phyloP scores from a whole-genome alignment of 169 alveolate species.

The Plasmodium vinckei region DNA sequence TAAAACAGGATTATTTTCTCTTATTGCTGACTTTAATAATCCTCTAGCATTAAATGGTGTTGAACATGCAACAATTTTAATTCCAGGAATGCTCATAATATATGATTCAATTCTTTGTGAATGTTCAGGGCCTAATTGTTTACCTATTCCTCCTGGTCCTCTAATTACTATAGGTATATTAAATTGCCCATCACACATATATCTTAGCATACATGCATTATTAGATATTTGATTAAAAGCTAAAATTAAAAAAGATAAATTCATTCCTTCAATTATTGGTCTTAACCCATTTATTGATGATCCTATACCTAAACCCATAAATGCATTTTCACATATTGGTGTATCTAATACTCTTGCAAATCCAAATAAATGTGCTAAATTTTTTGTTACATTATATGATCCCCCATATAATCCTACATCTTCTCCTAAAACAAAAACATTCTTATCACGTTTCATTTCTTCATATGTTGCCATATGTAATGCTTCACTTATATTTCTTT shows the following conservation, averaged over 20 bases:
- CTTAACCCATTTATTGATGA: conserved; percentile 88
- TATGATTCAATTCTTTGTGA: conserved; percentile 91
- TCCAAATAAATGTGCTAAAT: conserved; percentile 89
- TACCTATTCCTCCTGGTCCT: conserved; percentile 95
- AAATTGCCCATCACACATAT: conserved; percentile 90
- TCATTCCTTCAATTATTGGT: conserved; percentile 95
- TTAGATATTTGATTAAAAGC: conserved; percentile 93
- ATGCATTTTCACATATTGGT: conserved; percentile 94
- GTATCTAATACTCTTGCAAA: conserved; percentile 91
- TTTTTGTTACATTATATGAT: conserved; percentile 93
- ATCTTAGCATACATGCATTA: conserved; percentile 91
- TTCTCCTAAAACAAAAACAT: conserved; percentile 93
- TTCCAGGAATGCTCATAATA: conserved; percentile 93
- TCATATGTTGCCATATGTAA: conserved; percentile 93
- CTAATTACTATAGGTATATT: conserved; percentile 92
- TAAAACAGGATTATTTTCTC: conserved; percentile 92
- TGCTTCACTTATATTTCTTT: conserved; percentile 92
- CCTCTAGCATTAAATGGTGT: conserved; percentile 93
- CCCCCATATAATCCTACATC: conserved; percentile 95
- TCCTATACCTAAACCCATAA: conserved; percentile 88
- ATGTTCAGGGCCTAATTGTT: conserved; percentile 95
- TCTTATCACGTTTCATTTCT: conserved; percentile 92
- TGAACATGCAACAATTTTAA: conserved; percentile 91
- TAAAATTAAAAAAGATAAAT: conserved; percentile 91
- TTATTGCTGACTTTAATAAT: conserved; percentile 90